A percentile compares a stretch with the other conserved stretches of the same genome.
Evolutionary conservation across 208 protist genomes (phyloP).

Genomic region (Leishmania amazonensis): DNA sequence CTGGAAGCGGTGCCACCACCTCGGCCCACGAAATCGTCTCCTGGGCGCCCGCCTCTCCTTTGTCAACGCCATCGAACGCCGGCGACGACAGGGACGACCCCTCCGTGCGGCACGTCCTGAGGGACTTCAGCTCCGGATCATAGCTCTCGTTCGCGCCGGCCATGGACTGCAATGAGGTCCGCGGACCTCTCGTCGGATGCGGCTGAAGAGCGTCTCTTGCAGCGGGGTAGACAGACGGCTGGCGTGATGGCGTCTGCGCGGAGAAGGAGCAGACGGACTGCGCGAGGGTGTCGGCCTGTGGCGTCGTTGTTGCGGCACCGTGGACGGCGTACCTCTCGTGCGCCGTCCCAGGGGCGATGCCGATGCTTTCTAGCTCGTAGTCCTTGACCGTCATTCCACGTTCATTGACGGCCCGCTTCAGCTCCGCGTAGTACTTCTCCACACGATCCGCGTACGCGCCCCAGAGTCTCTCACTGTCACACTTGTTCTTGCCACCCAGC

Average conservation of each 20-base stretch:
- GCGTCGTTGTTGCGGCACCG: background rate
- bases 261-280: conserved; percentile 21
- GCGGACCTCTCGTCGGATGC: background rate
- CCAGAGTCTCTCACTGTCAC: conserved; percentile 49
- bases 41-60: background rate
- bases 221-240: background rate
- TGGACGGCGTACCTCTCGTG: background rate
- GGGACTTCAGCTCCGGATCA: conserved; percentile 23
- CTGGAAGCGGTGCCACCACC: conserved; percentile 38
- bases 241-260: conserved; percentile 3
- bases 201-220: background rate
- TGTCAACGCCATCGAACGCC: conserved; percentile 6
- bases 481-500: conserved; percentile 65
- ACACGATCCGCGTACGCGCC: conserved; percentile 32
- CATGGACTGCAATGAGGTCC: background rate
- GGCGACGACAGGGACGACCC: conserved; percentile 5
- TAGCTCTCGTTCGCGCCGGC: background rate
- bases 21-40: conserved; percentile 35
- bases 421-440: conserved; percentile 55
- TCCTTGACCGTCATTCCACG: conserved; percentile 71
- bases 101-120: conserved; percentile 47
- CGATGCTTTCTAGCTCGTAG: conserved; percentile 57
- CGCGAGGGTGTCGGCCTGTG: conserved; percentile 17
- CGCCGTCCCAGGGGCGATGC: conserved; percentile 13
- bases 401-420: conserved; percentile 49